These are phyloP conservation scores for Holtermannia corniformis DNA, from an alignment of 768 basidiomycete genomes.

Conservation along the genomic window DNA sequence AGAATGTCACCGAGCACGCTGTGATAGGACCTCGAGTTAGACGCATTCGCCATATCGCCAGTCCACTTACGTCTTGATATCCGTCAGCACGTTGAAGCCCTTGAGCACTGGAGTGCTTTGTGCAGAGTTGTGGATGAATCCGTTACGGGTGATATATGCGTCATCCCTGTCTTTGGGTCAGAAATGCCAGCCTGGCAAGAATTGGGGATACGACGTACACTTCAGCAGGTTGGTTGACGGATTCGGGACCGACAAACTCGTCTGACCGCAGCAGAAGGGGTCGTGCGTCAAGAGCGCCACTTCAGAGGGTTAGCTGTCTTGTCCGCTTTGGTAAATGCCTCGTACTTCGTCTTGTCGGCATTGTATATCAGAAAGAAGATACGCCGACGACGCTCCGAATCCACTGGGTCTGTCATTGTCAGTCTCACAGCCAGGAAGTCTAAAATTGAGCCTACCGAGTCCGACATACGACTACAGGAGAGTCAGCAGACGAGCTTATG, in stretches of 20 bases:
- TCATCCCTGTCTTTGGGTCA: constrained; percentile 19
- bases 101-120: constrained; percentile 7
- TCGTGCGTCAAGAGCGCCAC: constrained; percentile 11
- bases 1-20: constrained; percentile 21
- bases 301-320: too few relatives aligned
- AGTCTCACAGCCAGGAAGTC: too few relatives aligned
- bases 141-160: constrained; percentile 14
- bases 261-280: constrained; percentile 21
- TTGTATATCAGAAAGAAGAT: constrained; percentile 23
- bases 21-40: neutral
- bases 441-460: neutral
- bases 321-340: too few relatives aligned
- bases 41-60: too few relatives aligned
- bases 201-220: constrained; percentile 7
- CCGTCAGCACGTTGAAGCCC: constrained; percentile 21
- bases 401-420: constrained; percentile 19
- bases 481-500: too few relatives aligned
- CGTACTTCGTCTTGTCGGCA: constrained; percentile 27
- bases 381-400: constrained; percentile 18
- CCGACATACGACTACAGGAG: neutral
- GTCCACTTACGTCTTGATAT: constrained; percentile 11
- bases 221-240: constrained; percentile 14
- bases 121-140: constrained; percentile 9
- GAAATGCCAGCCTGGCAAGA: neutral
- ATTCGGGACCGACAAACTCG: constrained; percentile 14